Evolutionary conservation across 352 stramenopile genomes (phyloP), one percentile per base, ranked within the genome.

Genomic region (Elongisporangium prolatum): DNA sequence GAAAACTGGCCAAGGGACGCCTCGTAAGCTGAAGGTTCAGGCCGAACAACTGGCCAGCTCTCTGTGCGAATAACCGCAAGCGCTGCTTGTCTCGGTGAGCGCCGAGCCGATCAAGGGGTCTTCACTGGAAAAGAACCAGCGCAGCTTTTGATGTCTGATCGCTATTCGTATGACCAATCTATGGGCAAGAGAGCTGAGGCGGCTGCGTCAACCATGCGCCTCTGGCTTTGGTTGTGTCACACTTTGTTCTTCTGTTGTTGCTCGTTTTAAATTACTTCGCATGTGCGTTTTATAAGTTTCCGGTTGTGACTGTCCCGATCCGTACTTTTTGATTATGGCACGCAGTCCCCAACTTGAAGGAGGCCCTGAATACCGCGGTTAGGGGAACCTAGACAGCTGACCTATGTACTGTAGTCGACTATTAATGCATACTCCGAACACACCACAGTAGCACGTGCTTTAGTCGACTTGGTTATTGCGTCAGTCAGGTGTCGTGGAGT

Each of bases 81-180:
- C 74, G 21, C 68, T 86, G 48, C 70, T 79, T 60, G 74, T 86
- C 24, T 57, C 67, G 44, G 64, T 60, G 9, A 48, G 51, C 7
- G 34, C 34, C 34, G 34, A 44, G 34, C 11, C 34, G 11, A 44
- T 44, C 34, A 44, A 44, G 62, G 61, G 13, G 9, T 47, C 59
- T 28, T 37, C 21, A 7, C 34, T 37, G 37, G 64, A 74, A 10
- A 59, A 79, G 56, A 70, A 53, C 13, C 67, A 69, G 9, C 63
- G 71, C 17, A 68, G 69, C 16, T 84, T 84, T 34, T 84, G 74
- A 69, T 54, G 67, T 0, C 52, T 83, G 8, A 79, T 76, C 1
- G 77, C 69, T 1, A 67, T 82, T n/a, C n/a, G n/a, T n/a, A n/a
- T n/a, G n/a, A n/a, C n/a, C n/a, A n/a, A n/a, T n/a, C n/a, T n/a